Evolutionary conservation across 176 grass and related monocot genomes (phyloP).

Genomic region (Carex cristatella): DNA sequence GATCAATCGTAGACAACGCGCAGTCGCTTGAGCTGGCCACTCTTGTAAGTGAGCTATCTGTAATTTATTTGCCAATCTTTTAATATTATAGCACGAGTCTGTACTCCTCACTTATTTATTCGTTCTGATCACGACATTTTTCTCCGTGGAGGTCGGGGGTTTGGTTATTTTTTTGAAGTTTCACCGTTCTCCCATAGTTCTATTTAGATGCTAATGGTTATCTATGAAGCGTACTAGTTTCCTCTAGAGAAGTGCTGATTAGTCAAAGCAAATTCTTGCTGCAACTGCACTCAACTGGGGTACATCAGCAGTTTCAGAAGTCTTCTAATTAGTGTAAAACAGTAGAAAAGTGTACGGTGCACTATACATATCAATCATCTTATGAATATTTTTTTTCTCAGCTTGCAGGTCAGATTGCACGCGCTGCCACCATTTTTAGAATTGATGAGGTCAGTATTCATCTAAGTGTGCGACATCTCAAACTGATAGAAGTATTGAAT

Average conservation of each 20-base stretch:
- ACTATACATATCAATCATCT: neutral
- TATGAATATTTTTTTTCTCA: slow-evolving; percentile 24
- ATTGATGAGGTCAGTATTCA: slow-evolving; percentile 64
- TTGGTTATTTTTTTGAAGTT: neutral
- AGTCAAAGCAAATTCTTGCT: neutral
- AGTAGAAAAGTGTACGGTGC: neutral
- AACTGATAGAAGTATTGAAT: neutral
- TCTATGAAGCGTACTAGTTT: neutral
- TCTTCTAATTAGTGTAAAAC: neutral
- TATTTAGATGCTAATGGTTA: neutral
- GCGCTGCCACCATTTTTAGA: slow-evolving; percentile 69
- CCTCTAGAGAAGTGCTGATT: neutral
- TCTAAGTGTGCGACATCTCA: neutral
- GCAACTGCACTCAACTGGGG: neutral
- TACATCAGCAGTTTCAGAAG: neutral
- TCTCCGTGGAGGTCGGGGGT: too few species aligned
- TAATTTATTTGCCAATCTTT: too few species aligned
- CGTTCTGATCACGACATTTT: too few species aligned
- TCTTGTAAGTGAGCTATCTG: slow-evolving; percentile 37
- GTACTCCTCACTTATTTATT: too few species aligned
- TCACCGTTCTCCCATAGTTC: neutral
- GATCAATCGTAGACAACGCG: slow-evolving; percentile 85
- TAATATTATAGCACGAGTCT: too few species aligned
- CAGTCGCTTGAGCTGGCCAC: slow-evolving; percentile 92
- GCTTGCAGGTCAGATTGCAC: slow-evolving; percentile 90